Evolutionary conservation across 345 rosid species (phyloP).

Genomic region (Pelargonium nanum): DNA sequence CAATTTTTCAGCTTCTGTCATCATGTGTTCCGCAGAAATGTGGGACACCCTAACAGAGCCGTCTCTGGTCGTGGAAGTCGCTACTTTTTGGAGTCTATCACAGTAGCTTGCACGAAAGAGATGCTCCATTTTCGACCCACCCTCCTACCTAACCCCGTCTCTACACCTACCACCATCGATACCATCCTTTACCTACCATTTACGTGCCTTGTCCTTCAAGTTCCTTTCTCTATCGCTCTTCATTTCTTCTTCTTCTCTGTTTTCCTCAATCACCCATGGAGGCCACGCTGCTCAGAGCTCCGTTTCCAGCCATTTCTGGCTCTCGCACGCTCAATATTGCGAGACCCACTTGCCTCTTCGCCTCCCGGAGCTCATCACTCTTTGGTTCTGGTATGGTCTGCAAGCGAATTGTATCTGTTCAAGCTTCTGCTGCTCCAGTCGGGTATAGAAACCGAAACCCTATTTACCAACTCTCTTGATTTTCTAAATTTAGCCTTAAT

Average conservation of each 20-base stretch:
- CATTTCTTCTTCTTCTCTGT: background rate
- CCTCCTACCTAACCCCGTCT: background rate
- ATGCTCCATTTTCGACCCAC: background rate
- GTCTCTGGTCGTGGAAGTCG: background rate
- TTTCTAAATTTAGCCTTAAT: conserved; percentile 3
- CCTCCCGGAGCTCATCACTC: conserved; percentile 10
- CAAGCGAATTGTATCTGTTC: conserved; percentile 21
- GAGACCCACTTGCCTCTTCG: conserved; percentile 12
- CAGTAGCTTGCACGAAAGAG: background rate
- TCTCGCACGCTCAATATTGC: conserved; percentile 15
- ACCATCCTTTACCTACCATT: background rate
- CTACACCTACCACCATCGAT: background rate
- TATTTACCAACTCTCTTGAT: background rate
- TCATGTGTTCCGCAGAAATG: too few species aligned
- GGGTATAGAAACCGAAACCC: conserved; percentile 26
- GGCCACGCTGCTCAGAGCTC: conserved; percentile 31
- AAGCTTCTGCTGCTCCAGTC: conserved; percentile 28
- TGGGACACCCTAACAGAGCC: background rate
- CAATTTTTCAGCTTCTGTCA: too few species aligned
- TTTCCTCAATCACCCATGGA: conserved; percentile 32
- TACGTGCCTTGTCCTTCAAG: background rate
- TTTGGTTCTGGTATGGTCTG: conserved; percentile 20
- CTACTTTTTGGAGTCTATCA: background rate
- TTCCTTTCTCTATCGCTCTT: background rate
- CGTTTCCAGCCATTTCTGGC: conserved; percentile 23